Evolutionary conservation across 768 basidiomycete species (phyloP), one percentile per base, ranked within the genome.

Genomic region (Boletus sensibilis): DNA sequence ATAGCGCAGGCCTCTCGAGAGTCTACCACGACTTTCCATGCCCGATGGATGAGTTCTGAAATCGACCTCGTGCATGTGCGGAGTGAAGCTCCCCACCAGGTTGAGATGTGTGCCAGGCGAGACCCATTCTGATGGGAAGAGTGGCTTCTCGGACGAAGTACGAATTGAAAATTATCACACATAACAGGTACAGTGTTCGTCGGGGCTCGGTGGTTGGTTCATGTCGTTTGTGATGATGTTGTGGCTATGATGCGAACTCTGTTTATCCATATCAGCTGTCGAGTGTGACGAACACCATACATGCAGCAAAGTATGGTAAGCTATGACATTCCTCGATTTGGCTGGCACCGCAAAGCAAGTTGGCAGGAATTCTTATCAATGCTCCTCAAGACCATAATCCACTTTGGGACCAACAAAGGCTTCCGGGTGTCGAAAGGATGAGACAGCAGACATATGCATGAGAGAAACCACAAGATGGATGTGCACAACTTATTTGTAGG

Each of bases 71-170:
- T 77, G 79, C 94, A 95, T 96, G 3, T 73, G 65, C 1, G 88
- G 88, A 18, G 79, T 94, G 65, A 91, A 95, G 53, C 89, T 91
- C 6, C 93, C 92, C 27, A 92, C 82, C 3, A 94, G 74, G 53
- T 92, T 83, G 34, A 95, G 63, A 61, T 91, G 88, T 0, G 88
- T 79, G 0, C 85, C 84, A 2, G 79, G 68, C 4, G 76, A 74
- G 12, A 92, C 83, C 78, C 84, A 86, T 0, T 76, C 65, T 0
- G 84, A 82, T 3, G 84, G 82, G 68, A 95, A 92, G 3, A 95
- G 79, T 1, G 93, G 86, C 2, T 52, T 58, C 0, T 79, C 82
- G 18, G 90, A 85, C 0, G 91, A 81, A 1, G 92, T 95, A 0
- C 48, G 18, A 9, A 27, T 38, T 12, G 48, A 49, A 13, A 37